Percentiles rank a stretch among this genome's conserved stretches.
phyloP scores from a whole-genome alignment of 78 protist genomes.

The Acrasis kona region DNA sequence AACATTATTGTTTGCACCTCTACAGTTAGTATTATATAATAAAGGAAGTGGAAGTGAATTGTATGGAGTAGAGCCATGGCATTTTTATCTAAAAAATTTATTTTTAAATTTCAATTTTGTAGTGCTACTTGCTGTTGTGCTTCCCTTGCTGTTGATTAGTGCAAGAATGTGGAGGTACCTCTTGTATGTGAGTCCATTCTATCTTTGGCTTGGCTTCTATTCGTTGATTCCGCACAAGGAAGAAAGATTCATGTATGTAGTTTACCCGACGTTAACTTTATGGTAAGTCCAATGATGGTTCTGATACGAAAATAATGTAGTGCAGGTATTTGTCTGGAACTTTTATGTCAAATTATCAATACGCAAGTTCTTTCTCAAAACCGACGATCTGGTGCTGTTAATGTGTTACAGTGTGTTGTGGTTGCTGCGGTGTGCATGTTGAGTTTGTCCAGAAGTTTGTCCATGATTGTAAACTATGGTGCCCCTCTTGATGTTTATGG shows the following conservation, averaged over 20 bases:
- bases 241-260: conserved; percentile 31
- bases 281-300: not conserved
- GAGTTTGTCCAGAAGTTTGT: not conserved
- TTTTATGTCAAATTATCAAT: not conserved
- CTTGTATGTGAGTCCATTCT: not conserved
- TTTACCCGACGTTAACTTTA: conserved; percentile 19
- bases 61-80: conserved; percentile 39
- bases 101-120: conserved; percentile 20
- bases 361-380: not conserved
- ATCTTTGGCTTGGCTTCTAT: conserved; percentile 42
- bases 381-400: not conserved
- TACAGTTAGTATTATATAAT: conserved; percentile 24
- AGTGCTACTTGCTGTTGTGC: not conserved
- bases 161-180: not conserved
- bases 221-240: conserved; percentile 38
- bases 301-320: not conserved
- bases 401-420: not conserved
- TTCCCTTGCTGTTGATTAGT: not conserved
- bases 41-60: conserved; percentile 27
- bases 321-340: not conserved
- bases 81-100: conserved; percentile 21
- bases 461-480: conserved; percentile 1
- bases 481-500: not conserved
- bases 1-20: not conserved
- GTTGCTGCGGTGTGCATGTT: not conserved